Conservation (phyloP, 225 moss, liverwort and hornwort genomes). For the Rhytidiadelphus loreus region DNA sequence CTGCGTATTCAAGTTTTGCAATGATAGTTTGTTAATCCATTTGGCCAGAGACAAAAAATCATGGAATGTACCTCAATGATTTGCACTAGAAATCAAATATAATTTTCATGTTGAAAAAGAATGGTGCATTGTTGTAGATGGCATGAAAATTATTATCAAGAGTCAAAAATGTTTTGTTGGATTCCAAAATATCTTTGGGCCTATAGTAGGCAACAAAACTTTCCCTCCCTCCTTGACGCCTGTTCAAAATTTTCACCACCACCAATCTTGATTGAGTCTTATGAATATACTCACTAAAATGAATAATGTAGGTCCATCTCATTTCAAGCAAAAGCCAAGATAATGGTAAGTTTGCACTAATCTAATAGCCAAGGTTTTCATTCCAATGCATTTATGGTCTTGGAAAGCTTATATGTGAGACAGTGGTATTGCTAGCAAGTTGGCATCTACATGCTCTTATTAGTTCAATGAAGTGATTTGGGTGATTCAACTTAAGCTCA, state of each 20-base stretch:
- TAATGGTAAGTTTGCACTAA: neutral
- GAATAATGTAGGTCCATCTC: no score
- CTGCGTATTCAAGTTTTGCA: neutral
- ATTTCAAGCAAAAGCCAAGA: neutral
- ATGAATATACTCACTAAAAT: no score
- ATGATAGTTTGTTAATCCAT: neutral
- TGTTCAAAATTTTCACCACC: no score
- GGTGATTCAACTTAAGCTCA: no score
- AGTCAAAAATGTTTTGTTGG: neutral
- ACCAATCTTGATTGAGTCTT: no score
- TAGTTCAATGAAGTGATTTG: neutral
- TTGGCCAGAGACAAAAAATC: neutral
- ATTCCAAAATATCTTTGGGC: neutral
- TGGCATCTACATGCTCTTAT: accelerated
- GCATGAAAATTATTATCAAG: neutral
- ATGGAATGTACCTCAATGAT: neutral
- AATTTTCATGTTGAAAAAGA: no score
- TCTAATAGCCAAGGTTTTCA: neutral
- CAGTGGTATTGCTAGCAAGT: no score
- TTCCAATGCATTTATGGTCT: no score
- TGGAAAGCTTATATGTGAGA: neutral
- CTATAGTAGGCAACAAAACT: no score
- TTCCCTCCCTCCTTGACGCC: no score
- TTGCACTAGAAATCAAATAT: neutral
- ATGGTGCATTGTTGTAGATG: neutral